Conservation (phyloP, 139 green algal genomes). For the Pycnococcus provasolii region DNA sequence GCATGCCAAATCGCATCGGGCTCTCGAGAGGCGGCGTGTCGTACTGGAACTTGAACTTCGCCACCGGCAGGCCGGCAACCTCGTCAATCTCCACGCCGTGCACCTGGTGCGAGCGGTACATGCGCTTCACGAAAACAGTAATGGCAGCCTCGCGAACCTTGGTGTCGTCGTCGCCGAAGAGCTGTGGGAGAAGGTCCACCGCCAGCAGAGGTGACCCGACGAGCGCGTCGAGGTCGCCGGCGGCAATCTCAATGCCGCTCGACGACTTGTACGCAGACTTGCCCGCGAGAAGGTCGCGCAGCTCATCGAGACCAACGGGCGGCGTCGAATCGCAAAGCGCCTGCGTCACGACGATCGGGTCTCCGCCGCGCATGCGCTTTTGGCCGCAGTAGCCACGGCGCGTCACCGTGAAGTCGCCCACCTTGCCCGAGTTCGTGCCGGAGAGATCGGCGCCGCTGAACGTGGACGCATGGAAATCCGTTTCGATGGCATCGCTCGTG, state of each 20-base stretch:
- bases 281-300: too few species aligned
- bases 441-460: too few species aligned
- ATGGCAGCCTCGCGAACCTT: conserved; percentile 16
- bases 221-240: not conserved
- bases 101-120: conserved; percentile 28
- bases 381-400: too few species aligned
- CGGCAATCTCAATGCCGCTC: conserved; percentile 1
- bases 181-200: conserved; percentile 25
- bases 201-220: conserved; percentile 20
- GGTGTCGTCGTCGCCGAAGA: conserved; percentile 23
- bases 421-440: too few species aligned
- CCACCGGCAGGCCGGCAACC: not conserved
- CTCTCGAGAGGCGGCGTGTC: conserved; percentile 15
- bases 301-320: too few species aligned
- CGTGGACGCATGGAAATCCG: too few species aligned
- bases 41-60: conserved; percentile 27
- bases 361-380: too few species aligned
- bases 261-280: too few species aligned
- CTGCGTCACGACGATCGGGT: too few species aligned
- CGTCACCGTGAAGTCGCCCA: too few species aligned
- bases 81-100: conserved; percentile 8
- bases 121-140: conserved; percentile 20
- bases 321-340: too few species aligned
- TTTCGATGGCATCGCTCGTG: too few species aligned
- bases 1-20: conserved; percentile 20